Conservation (phyloP, 495 filamentous ascomycete species). For the Podospora sp. region DNA sequence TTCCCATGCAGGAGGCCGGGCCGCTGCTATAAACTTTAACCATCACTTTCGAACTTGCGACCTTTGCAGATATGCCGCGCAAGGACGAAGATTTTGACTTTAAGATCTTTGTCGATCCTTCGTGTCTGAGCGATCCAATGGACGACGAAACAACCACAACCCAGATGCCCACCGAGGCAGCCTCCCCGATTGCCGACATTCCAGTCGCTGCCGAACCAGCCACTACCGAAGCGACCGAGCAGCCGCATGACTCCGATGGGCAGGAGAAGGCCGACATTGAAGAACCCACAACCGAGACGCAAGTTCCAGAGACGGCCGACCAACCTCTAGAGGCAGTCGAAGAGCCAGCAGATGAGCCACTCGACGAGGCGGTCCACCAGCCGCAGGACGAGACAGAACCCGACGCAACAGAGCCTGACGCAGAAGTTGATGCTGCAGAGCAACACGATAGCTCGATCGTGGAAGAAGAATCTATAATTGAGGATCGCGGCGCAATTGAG, state of each 20-base stretch:
- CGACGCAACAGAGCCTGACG: background rate
- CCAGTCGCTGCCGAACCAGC: slow-evolving; percentile 10
- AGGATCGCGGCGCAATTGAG: background rate
- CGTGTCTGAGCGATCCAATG: slow-evolving; percentile 42
- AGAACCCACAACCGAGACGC: background rate
- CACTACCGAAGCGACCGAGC: slow-evolving; percentile 7
- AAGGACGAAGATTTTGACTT: slow-evolving; percentile 41
- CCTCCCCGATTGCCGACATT: slow-evolving; percentile 20
- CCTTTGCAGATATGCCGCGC: slow-evolving; percentile 26
- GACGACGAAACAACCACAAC: slow-evolving; percentile 29
- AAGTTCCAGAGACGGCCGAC: background rate
- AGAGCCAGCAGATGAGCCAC: background rate
- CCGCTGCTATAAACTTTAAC: slow-evolving; percentile 27
- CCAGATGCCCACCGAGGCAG: slow-evolving; percentile 18
- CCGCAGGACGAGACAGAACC: background rate
- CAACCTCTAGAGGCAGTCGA: background rate
- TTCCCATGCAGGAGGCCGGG: slow-evolving; percentile 16
- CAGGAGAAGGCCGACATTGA: slow-evolving; percentile 12
- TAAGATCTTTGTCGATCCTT: slow-evolving; percentile 47
- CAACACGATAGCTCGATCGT: background rate
- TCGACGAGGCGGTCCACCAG: background rate
- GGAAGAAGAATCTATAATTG: background rate
- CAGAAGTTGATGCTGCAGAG: background rate
- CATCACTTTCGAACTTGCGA: background rate
- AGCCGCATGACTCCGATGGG: slow-evolving; percentile 14